Conservation (phyloP, 805 yeast genomes). For the Candida saitoana region DNA sequence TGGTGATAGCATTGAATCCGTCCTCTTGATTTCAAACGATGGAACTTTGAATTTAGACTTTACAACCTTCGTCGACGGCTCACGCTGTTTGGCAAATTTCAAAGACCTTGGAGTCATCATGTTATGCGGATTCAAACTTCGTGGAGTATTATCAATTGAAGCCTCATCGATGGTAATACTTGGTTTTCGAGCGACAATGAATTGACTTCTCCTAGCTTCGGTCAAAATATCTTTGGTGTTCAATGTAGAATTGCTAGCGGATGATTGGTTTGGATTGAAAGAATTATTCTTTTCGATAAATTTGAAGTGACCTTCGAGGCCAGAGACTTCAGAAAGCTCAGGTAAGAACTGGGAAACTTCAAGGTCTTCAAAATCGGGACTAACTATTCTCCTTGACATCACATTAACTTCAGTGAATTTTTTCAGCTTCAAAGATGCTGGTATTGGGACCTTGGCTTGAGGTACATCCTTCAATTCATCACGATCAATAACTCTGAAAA, state of each 20-base stretch:
- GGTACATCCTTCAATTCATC: slow-evolving; percentile 6
- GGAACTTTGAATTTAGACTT: slow-evolving; percentile 38
- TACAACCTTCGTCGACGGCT: slow-evolving; percentile 4
- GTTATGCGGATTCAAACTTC: slow-evolving; percentile 1
- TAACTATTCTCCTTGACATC: slow-evolving; percentile 38
- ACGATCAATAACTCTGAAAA: slow-evolving; percentile 7
- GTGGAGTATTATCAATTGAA: not conserved
- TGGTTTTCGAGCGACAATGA: not conserved
- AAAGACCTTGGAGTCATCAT: slow-evolving; percentile 5
- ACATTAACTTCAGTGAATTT: slow-evolving; percentile 41
- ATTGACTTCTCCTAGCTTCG: not conserved
- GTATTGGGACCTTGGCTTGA: slow-evolving; percentile 3
- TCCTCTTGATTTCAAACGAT: slow-evolving; percentile 38
- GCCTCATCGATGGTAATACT: not conserved
- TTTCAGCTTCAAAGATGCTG: slow-evolving; percentile 13
- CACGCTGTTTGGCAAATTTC: slow-evolving; percentile 1
- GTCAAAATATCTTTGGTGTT: not conserved
- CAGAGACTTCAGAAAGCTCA: slow-evolving; percentile 46
- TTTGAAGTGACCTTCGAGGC: slow-evolving; percentile 42
- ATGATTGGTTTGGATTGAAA: not conserved
- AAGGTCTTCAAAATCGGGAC: slow-evolving; percentile 40
- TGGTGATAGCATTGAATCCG: slow-evolving; percentile 33
- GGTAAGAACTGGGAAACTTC: slow-evolving; percentile 42
- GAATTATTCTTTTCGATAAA: slow-evolving; percentile 21
- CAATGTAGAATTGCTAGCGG: not conserved